Evolutionary conservation across 2,329 filamentous ascomycete genomes (phyloP), one percentile per base, ranked within the genome.

Genomic region (Diaporthe nobilis): DNA sequence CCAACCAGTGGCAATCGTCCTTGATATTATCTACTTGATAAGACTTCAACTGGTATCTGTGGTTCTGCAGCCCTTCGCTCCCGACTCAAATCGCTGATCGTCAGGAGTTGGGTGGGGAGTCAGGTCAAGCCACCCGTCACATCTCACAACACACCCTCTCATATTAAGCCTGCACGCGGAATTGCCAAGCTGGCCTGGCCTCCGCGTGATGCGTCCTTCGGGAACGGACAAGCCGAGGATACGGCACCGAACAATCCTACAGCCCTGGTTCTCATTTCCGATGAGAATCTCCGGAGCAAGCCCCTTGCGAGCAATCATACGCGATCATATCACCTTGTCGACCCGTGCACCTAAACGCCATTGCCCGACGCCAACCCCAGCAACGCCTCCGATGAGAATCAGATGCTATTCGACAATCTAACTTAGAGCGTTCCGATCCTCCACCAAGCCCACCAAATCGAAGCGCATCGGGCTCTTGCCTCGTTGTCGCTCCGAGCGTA

Each of bases 321-420:
- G 75, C 73, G 42, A 73, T 73, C 71, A 76, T 70, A 76, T 73
- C 73, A 77, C 75, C 75, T 28, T 44, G 70, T 75, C 73, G 39
- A 70, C 73, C 75, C 65, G 25, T 75, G 63, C 73, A 75, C 75
- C 75, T 47, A 51, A 75, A 72, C 61, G 63, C 75, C 75, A 67
- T 37, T 53, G 73, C 76, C 79, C 78, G 70, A 79, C 57, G 73
- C 78, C 80, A 71, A 49, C 78, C 79, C 78, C 76, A 78, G 79
- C 76, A 78, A 78, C 80, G 80, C 80, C 80, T 77, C 80, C 80
- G 78, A 78, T 78, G 80, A 82, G 82, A 84, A 82, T 83, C 81
- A 83, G 79, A 83, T 86, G 82, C 85, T 84, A 85, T 85, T 85
- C 80, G 82, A 82, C 85, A 85, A 82, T 86, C 83, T 86, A 77